phyloP scores from a whole-genome alignment of 306 rosid genomes.

The Carpinus viminea region DNA sequence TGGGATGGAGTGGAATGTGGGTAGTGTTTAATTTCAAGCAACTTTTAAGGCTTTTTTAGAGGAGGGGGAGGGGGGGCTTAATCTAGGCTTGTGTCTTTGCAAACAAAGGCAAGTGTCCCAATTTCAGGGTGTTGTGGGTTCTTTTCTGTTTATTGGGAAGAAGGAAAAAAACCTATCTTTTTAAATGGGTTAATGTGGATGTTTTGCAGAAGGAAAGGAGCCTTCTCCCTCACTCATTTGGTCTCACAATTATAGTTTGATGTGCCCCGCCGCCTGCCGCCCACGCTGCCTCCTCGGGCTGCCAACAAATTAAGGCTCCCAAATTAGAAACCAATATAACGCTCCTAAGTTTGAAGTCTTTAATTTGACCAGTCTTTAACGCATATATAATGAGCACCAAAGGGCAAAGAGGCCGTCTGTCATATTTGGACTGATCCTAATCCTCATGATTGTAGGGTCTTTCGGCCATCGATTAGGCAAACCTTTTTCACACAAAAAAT shows the following conservation, averaged over 20 bases:
- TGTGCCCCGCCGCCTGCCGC: conserved; percentile 29
- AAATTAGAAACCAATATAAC: conserved; percentile 23
- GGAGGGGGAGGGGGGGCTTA: conserved; percentile 1
- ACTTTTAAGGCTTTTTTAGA: conserved; percentile 27
- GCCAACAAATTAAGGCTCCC: conserved; percentile 23
- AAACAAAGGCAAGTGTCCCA: conserved; percentile 53
- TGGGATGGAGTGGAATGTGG: conserved; percentile 31
- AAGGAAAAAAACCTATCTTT: background rate
- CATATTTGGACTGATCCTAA: conserved; percentile 28
- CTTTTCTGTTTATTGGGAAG: conserved; percentile 16
- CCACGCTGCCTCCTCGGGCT: conserved; percentile 27
- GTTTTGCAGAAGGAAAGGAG: conserved; percentile 8
- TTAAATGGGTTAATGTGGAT: background rate
- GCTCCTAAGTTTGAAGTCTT: conserved; percentile 25
- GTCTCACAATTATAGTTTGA: conserved; percentile 23
- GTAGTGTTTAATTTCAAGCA: conserved; percentile 19
- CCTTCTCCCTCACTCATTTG: background rate
- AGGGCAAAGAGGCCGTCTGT: conserved; percentile 18
- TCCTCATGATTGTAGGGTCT: conserved; percentile 38
- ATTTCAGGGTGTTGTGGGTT: conserved; percentile 33
- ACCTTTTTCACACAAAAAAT: conserved; percentile 23
- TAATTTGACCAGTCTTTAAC: conserved; percentile 12
- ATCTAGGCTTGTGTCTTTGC: conserved; percentile 43
- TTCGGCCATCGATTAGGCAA: conserved; percentile 24
- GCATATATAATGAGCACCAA: background rate